Evolutionary conservation across 208 protist species (phyloP).

Genomic region (Tritrichomonas foetus): DNA sequence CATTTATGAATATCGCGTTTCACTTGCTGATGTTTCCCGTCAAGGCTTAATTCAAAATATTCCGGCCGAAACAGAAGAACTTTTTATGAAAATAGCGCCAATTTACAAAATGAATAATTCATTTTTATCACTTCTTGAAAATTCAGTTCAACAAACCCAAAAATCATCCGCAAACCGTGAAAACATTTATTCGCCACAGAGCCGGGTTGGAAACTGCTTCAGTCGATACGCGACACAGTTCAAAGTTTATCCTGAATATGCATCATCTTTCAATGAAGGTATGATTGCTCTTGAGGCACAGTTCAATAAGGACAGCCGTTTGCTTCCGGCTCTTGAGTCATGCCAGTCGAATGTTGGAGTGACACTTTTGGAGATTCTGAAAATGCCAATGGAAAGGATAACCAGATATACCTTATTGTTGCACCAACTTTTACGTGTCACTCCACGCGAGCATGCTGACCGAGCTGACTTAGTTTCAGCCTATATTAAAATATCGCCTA

Average conservation of each 20-base stretch:
- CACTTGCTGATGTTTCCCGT: neutral
- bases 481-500: neutral
- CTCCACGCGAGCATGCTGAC: neutral
- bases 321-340: neutral
- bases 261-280: neutral
- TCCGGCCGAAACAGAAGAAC: neutral
- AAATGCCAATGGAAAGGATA: neutral
- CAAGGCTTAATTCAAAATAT: neutral
- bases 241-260: constrained; percentile 1
- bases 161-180: no score
- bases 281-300: neutral
- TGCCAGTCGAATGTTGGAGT: neutral
- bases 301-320: neutral
- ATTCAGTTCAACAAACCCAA: neutral
- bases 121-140: neutral
- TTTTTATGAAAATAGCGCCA: neutral
- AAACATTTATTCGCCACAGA: neutral
- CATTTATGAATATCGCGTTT: constrained; percentile 19
- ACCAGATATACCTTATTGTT: neutral
- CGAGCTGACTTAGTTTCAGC: neutral
- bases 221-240: neutral
- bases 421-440: neutral
- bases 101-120: neutral
- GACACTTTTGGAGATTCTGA: neutral
- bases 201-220: neutral